phyloP scores from a whole-genome alignment of 1,284 basidiomycete species.

The Marasmius sp. region DNA sequence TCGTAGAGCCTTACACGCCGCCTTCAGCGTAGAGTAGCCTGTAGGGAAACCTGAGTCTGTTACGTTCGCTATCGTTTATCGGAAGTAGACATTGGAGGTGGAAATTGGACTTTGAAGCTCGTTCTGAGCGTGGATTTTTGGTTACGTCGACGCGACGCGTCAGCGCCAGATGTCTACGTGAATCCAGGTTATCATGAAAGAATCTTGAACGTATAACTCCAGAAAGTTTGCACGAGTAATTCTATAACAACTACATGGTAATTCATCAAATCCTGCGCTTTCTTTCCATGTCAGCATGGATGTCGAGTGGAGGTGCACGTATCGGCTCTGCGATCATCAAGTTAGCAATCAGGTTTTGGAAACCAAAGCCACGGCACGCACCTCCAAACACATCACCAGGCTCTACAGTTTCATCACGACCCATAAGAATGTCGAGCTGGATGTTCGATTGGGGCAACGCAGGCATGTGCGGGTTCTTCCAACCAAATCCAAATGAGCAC shows the following conservation, averaged over 20 bases:
- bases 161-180: too few species aligned
- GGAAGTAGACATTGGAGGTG: too few species aligned
- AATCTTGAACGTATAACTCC: too few species aligned
- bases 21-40: slow-evolving; percentile 20
- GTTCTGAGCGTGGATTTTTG: too few species aligned
- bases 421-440: slow-evolving; percentile 89
- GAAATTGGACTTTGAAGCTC: too few species aligned
- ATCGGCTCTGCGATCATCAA: slow-evolving; percentile 2
- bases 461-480: slow-evolving; percentile 64
- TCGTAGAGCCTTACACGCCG: slow-evolving; percentile 60
- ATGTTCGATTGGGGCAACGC: slow-evolving; percentile 71
- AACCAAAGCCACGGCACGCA: slow-evolving; percentile 29
- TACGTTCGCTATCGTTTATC: too few species aligned
- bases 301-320: slow-evolving; percentile 44
- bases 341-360: background rate
- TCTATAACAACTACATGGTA: slow-evolving; percentile 6
- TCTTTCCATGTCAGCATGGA: slow-evolving; percentile 75
- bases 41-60: too few species aligned
- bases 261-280: slow-evolving; percentile 49
- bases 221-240: too few species aligned
- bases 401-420: slow-evolving; percentile 82
- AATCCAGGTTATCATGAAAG: too few species aligned
- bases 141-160: too few species aligned
- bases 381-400: slow-evolving; percentile 74
- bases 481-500: slow-evolving; percentile 6